Evolutionary conservation across 257 asterid species (phyloP).

Genomic region (Primulina huaijiensis): DNA sequence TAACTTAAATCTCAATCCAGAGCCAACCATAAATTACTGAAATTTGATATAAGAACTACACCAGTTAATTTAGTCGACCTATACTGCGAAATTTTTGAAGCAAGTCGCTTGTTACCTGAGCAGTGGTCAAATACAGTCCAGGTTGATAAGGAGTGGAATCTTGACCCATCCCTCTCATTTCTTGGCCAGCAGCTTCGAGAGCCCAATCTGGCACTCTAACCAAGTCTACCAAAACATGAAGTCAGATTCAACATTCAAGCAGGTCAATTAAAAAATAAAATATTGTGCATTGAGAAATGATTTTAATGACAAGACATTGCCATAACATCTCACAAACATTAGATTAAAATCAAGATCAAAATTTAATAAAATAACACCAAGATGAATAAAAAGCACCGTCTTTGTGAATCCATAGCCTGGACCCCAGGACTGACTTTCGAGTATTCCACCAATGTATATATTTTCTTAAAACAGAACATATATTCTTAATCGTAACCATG

Average conservation of each 20-base stretch:
- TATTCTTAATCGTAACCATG: constrained; percentile 5
- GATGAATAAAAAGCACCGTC: neutral
- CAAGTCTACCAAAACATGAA: constrained; percentile 87
- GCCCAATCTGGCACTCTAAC: constrained; percentile 98
- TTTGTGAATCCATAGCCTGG: neutral
- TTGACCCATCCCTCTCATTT: constrained; percentile 95
- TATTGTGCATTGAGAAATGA: neutral
- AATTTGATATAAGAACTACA: neutral
- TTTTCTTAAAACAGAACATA: constrained; percentile 1
- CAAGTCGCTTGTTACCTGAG: constrained; percentile 58
- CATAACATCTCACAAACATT: neutral
- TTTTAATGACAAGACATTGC: neutral
- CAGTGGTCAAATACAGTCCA: constrained; percentile 82
- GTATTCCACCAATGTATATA: constrained; percentile 1
- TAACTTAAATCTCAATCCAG: neutral
- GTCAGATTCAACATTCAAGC: constrained; percentile 20
- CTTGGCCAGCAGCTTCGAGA: constrained; percentile 95
- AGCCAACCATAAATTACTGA: neutral
- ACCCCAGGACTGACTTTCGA: neutral
- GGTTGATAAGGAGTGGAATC: constrained; percentile 88
- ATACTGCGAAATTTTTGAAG: neutral
- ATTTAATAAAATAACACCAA: neutral
- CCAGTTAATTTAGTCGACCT: neutral
- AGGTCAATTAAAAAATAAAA: neutral
- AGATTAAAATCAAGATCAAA: neutral